These are phyloP conservation scores for Monosporascus sp. DNA, from an alignment of 2,329 filamentous ascomycete genomes.

Conservation along the genomic window DNA sequence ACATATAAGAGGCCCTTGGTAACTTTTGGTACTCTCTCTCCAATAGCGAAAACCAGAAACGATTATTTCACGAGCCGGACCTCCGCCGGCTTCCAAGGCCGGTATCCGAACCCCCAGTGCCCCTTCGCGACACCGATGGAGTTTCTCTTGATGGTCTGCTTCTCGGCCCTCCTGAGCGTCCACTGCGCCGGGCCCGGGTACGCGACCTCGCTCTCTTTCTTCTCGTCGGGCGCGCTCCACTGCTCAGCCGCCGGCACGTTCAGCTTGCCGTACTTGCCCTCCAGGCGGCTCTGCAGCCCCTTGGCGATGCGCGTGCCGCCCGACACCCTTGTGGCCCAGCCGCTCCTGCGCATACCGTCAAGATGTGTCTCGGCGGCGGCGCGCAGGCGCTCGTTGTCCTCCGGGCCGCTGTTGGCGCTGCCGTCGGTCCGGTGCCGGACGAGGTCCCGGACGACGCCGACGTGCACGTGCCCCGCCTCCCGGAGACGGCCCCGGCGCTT, in stretches of 20 bases:
- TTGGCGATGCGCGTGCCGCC: slow-evolving; percentile 5
- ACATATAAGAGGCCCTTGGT: no score
- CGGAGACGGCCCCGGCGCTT: slow-evolving; percentile 18
- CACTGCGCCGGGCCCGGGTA: slow-evolving; percentile 10
- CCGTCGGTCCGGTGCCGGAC: slow-evolving; percentile 9
- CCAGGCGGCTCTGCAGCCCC: slow-evolving; percentile 9
- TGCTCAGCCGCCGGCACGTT: slow-evolving; percentile 10
- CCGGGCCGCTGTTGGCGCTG: slow-evolving; percentile 2
- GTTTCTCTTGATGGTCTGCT: slow-evolving; percentile 11
- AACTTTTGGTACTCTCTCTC: no score
- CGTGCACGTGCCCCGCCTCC: slow-evolving; percentile 25
- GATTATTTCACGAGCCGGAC: no score
- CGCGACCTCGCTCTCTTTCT: slow-evolving; percentile 13
- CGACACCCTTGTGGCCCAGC: slow-evolving; percentile 10
- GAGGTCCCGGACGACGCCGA: slow-evolving; percentile 22
- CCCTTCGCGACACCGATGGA: slow-evolving; percentile 15
- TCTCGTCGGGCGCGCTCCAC: slow-evolving; percentile 11
- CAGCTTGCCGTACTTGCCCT: slow-evolving; percentile 11
- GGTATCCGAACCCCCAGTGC: slow-evolving; percentile 9
- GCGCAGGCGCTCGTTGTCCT: slow-evolving; percentile 12
- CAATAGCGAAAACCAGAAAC: no score
- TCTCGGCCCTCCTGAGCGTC: slow-evolving; percentile 8
- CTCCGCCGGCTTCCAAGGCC: no score
- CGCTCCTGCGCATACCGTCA: slow-evolving; percentile 17
- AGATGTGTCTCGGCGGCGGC: slow-evolving; percentile 14